phyloP scores from a whole-genome alignment of 2,329 filamentous ascomycete genomes.

The Pseudogymnoascus sp. region DNA sequence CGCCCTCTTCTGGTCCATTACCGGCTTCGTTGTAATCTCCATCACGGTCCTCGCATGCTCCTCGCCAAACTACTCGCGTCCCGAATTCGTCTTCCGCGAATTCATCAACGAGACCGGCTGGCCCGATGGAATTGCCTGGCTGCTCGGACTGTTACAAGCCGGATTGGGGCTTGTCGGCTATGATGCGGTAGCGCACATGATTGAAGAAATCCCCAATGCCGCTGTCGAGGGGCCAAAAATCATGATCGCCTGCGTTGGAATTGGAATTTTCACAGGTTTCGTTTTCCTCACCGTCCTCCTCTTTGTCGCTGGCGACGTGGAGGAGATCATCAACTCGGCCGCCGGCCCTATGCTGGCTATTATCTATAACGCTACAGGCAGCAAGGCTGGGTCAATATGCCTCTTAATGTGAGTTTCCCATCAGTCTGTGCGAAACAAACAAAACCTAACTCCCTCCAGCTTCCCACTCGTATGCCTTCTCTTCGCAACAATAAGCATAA shows the following conservation, averaged over 20 bases:
- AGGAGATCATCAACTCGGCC: slow-evolving; percentile 34
- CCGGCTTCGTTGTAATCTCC: slow-evolving; percentile 36
- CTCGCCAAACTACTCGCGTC: slow-evolving; percentile 35
- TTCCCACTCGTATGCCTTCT: slow-evolving; percentile 56
- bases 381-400: slow-evolving; percentile 18
- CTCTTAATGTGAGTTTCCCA: slow-evolving; percentile 18
- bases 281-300: slow-evolving; percentile 35
- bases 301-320: slow-evolving; percentile 35
- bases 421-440: not conserved
- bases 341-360: slow-evolving; percentile 31
- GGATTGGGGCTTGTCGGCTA: slow-evolving; percentile 34
- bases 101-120: slow-evolving; percentile 43
- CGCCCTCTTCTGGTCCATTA: slow-evolving; percentile 31
- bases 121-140: slow-evolving; percentile 37
- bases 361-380: not conserved
- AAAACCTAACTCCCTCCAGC: slow-evolving; percentile 32
- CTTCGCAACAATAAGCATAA: slow-evolving; percentile 54
- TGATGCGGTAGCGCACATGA: slow-evolving; percentile 37
- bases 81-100: slow-evolving; percentile 45
- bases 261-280: slow-evolving; percentile 35
- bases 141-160: slow-evolving; percentile 33
- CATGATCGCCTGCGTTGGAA: slow-evolving; percentile 27
- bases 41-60: slow-evolving; percentile 39
- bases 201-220: slow-evolving; percentile 39
- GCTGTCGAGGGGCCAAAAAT: slow-evolving; percentile 26